Conservation (phyloP, 495 filamentous ascomycete species). For the Talaromyces trachyspermus region DNA sequence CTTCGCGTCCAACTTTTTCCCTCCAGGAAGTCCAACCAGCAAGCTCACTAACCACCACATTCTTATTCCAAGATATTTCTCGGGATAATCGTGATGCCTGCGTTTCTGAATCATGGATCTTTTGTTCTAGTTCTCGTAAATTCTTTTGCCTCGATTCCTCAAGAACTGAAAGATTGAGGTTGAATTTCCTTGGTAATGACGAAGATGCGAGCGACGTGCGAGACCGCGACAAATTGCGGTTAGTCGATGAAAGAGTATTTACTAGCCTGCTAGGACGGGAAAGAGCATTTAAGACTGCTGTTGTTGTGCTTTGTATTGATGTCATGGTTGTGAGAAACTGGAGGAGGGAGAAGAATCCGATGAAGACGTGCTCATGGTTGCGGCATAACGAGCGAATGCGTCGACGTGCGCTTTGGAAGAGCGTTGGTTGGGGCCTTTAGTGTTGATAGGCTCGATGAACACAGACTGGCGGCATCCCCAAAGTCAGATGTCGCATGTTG, state of each 20-base stretch:
- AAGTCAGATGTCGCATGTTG: slow-evolving; percentile 48
- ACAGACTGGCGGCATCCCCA: slow-evolving; percentile 56
- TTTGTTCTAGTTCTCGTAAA: slow-evolving; percentile 71
- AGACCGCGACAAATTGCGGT: slow-evolving; percentile 65
- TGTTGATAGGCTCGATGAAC: slow-evolving; percentile 46
- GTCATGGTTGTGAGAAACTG: slow-evolving; percentile 68
- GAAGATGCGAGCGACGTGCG: slow-evolving; percentile 56
- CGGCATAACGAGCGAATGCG: slow-evolving; percentile 67
- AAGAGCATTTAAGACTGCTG: slow-evolving; percentile 72
- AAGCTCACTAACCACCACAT: slow-evolving; percentile 83
- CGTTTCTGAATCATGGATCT: slow-evolving; percentile 53
- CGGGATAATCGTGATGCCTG: slow-evolving; percentile 61
- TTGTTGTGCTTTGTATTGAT: slow-evolving; percentile 67
- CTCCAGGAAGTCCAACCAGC: slow-evolving; percentile 91
- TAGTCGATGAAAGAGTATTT: slow-evolving; percentile 53
- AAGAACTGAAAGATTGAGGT: slow-evolving; percentile 48
- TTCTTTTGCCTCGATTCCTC: slow-evolving; percentile 82
- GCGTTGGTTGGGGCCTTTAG: slow-evolving; percentile 36
- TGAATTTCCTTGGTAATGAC: slow-evolving; percentile 43
- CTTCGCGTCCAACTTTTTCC: slow-evolving; percentile 64
- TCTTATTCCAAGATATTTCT: slow-evolving; percentile 86
- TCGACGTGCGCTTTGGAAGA: slow-evolving; percentile 59
- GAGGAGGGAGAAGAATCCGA: slow-evolving; percentile 62
- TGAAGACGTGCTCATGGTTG: slow-evolving; percentile 57
- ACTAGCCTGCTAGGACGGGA: slow-evolving; percentile 76